Conservation (phyloP, 164 flowering plant genomes). For the Stephania japonica region DNA sequence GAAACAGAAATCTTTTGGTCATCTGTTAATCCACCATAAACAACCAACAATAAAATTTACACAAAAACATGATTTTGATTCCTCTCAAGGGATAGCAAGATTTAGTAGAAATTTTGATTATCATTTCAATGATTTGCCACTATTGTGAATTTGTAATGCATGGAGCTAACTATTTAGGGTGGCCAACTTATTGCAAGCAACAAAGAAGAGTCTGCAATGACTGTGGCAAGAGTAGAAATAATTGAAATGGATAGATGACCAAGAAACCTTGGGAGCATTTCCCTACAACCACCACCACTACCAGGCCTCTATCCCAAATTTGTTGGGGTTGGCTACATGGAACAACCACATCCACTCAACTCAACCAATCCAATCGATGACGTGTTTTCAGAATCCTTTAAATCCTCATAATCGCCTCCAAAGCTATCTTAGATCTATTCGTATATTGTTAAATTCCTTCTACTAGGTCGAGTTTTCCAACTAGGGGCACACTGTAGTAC, state of each 20-base stretch:
- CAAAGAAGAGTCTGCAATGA: neutral
- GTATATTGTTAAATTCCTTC: too few relatives aligned
- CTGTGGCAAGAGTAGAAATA: neutral
- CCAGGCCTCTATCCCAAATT: neutral
- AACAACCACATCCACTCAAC: too few relatives aligned
- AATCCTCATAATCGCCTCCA: too few relatives aligned
- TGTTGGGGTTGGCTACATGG: too few relatives aligned
- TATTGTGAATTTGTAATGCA: neutral
- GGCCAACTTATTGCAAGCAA: neutral
- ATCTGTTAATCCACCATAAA: neutral
- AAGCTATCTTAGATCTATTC: too few relatives aligned
- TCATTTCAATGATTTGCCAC: neutral
- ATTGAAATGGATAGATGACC: neutral
- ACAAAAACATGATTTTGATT: neutral
- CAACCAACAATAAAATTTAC: neutral
- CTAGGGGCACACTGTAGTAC: too few relatives aligned
- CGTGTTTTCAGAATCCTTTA: too few relatives aligned
- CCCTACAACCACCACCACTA: neutral
- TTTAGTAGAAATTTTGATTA: neutral
- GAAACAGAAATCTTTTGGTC: neutral
- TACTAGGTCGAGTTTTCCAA: too few relatives aligned
- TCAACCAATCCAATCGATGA: too few relatives aligned
- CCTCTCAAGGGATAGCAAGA: neutral
- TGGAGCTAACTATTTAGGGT: neutral
- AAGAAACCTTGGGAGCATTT: neutral